Percentiles rank a stretch among this genome's conserved stretches.
Conservation (phyloP, 768 basidiomycete genomes). For the Rhodotorula diobovata region DNA sequence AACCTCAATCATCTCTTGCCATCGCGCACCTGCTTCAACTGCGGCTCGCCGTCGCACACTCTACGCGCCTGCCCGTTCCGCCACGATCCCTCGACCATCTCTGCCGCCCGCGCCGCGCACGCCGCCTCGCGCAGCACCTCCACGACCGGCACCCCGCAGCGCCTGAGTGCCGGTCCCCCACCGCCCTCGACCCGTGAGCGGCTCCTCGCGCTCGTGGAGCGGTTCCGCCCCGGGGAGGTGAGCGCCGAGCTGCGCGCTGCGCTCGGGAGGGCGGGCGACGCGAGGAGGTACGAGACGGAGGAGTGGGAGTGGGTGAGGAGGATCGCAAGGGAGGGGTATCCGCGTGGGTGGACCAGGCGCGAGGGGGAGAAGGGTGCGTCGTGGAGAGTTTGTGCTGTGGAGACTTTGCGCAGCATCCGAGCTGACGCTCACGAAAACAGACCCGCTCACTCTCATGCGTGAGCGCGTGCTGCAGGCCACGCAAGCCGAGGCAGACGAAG, state of each 20-base stretch:
- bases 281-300: not conserved
- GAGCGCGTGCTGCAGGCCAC: not conserved
- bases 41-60: not conserved
- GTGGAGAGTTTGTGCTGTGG: not conserved
- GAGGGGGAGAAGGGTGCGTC: constrained; percentile 6
- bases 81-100: not conserved
- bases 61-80: constrained; percentile 19
- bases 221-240: constrained; percentile 10
- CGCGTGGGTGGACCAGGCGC: constrained; percentile 19
- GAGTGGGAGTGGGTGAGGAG: constrained; percentile 23
- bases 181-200: not conserved
- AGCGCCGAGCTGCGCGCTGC: constrained; percentile 1
- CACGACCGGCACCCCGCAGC: not conserved
- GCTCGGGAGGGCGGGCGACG: not conserved
- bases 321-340: constrained; percentile 17
- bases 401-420: not conserved
- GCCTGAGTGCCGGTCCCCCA: not conserved
- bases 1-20: constrained; percentile 26
- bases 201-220: constrained; percentile 3
- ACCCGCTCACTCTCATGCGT: not conserved
- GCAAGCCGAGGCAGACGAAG: not conserved
- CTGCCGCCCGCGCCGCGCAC: constrained; percentile 1
- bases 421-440: not conserved
- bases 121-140: not conserved
- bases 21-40: constrained; percentile 22